These are phyloP conservation scores for Teratosphaeriaceae sp. DNA, from an alignment of 2,329 filamentous ascomycete genomes.

Conservation along the genomic window DNA sequence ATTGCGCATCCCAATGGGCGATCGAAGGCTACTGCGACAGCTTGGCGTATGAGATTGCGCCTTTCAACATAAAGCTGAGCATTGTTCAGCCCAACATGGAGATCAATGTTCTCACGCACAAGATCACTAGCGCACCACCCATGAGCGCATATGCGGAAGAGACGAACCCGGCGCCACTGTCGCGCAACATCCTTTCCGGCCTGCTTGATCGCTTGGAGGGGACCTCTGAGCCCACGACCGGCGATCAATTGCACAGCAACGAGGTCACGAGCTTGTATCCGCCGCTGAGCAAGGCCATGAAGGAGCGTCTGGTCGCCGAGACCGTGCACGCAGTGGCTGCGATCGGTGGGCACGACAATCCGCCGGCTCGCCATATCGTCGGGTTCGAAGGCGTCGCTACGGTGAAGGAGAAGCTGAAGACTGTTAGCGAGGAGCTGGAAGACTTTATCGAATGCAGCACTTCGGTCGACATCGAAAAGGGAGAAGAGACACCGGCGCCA, in stretches of 20 bases:
- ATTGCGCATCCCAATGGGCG: conserved; percentile 89
- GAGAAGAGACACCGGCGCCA: conserved; percentile 4
- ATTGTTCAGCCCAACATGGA: conserved; percentile 95
- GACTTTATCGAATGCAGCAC: conserved; percentile 90
- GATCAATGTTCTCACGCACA: conserved; percentile 79
- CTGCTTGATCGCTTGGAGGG: conserved; percentile 63
- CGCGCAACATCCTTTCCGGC: conserved; percentile 74
- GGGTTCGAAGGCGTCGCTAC: conserved; percentile 79
- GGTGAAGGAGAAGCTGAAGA: conserved; percentile 94
- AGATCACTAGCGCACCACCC: conserved; percentile 74
- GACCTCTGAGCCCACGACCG: conserved; percentile 34
- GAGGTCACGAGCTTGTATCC: conserved; percentile 65
- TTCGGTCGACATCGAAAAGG: conserved; percentile 63
- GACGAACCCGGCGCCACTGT: conserved; percentile 68
- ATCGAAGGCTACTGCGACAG: conserved; percentile 93
- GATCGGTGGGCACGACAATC: conserved; percentile 93
- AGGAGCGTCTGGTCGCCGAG: conserved; percentile 72
- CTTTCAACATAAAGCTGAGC: conserved; percentile 94
- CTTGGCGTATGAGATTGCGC: conserved; percentile 87
- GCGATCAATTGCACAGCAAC: conserved; percentile 40
- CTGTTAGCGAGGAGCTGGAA: conserved; percentile 90
- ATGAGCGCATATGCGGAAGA: conserved; percentile 63
- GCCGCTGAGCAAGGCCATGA: conserved; percentile 58
- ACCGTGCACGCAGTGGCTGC: conserved; percentile 86
- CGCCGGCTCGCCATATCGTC: conserved; percentile 88